Percentiles rank a stretch among this genome's conserved stretches.
These are phyloP conservation scores for Xylaria sp. DNA, from an alignment of 2,329 filamentous ascomycete genomes.

Conservation along the genomic window DNA sequence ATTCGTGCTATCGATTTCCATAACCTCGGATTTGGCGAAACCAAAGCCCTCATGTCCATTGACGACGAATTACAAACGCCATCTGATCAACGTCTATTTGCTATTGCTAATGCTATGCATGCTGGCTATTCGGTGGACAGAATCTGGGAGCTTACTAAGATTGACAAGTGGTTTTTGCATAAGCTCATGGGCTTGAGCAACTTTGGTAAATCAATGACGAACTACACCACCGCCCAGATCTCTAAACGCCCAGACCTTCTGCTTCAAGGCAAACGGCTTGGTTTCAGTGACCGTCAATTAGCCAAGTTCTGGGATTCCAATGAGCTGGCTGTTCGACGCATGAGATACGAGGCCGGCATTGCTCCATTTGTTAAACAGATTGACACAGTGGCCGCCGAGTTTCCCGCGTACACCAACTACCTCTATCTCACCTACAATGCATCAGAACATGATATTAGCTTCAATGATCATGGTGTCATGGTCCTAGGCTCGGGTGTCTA, in stretches of 20 bases:
- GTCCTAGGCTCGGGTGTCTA: slow-evolving; percentile 96
- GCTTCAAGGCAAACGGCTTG: slow-evolving; percentile 88
- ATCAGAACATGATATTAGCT: slow-evolving; percentile 81
- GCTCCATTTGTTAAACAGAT: slow-evolving; percentile 96
- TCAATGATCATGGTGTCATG: slow-evolving; percentile 93
- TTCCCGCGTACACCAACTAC: slow-evolving; percentile 94
- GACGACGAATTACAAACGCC: slow-evolving; percentile 96
- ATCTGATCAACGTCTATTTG: slow-evolving; percentile 96
- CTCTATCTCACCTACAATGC: slow-evolving; percentile 97
- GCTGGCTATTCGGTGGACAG: slow-evolving; percentile 93
- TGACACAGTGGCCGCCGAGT: slow-evolving; percentile 97
- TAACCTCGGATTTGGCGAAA: slow-evolving; percentile 95
- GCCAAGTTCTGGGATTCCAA: slow-evolving; percentile 95
- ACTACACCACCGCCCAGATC: slow-evolving; percentile 72
- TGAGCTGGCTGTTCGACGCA: slow-evolving; percentile 85
- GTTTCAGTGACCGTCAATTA: slow-evolving; percentile 93
- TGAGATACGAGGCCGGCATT: slow-evolving; percentile 87
- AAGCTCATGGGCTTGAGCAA: slow-evolving; percentile 91
- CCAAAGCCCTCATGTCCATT: slow-evolving; percentile 91
- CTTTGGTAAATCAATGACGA: slow-evolving; percentile 82
- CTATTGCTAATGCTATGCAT: slow-evolving; percentile 97
- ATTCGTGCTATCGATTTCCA: slow-evolving; percentile 95
- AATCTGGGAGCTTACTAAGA: slow-evolving; percentile 98
- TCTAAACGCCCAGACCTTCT: slow-evolving; percentile 73
- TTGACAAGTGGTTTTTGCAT: slow-evolving; percentile 97